Evolutionary conservation across 768 basidiomycete species (phyloP), one percentile per base, ranked within the genome.

Genomic region (Butyriboletus loyo): DNA sequence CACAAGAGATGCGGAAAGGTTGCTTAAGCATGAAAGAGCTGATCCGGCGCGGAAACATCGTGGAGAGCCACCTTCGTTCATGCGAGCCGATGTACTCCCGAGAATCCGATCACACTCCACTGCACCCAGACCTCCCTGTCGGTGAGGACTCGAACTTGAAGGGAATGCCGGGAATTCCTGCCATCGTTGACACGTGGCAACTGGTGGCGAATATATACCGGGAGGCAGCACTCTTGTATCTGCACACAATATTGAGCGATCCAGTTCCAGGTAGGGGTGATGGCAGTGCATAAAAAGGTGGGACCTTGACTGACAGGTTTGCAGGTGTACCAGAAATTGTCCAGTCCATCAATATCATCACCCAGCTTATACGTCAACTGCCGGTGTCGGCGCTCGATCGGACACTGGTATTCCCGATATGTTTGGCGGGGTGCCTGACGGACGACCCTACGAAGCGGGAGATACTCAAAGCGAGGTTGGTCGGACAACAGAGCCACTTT

Each of bases 21-120:
- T 78, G 80, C 32, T 74, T 92, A 54, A 90, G 87, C 68, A 77
- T 81, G 67, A 81, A 85, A 53, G 88, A 90, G 58, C 79, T 92
- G 31, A 78, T 92, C 52, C 77, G 81, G 35, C 80, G 85, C n/a
- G 89, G 86, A 45, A 82, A 84, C 53, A 74, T 72, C 38, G 84
- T 92, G 58, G 87, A 92, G 72, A 79, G 80, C 58, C 78, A 79
- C 52, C 76, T 91, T 41, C 75, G 77, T 25, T 75, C 77, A 46
- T 70, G 64, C 48, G 68, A 73, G 19, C 56, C 70, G 22, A 66
- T 69, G 46, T 60, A 54, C 32, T 63, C 66, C 9, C 55, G 62
- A 22, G 64, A 67, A 50, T 56, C 63, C 45, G 69, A 67, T 39
- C 75, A 76, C 43, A 60, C 62, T 24, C 72, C 69, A 3, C 47